These are phyloP conservation scores for Mentha longifolia DNA, from an alignment of 257 asterid species.

Conservation along the genomic window DNA sequence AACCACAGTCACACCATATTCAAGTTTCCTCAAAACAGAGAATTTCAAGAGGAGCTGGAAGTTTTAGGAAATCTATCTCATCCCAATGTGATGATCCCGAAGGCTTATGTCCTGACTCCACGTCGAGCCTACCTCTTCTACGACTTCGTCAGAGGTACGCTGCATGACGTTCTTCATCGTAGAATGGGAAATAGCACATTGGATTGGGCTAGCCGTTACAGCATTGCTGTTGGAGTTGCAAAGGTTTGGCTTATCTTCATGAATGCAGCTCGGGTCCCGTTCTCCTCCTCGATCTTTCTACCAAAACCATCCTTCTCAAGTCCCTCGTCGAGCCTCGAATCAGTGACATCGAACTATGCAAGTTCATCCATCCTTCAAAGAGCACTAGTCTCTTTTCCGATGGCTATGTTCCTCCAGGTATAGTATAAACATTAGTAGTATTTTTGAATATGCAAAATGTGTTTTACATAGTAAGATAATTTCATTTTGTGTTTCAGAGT, in stretches of 20 bases:
- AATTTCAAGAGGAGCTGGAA: slow-evolving; percentile 67
- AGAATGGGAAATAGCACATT: slow-evolving; percentile 33
- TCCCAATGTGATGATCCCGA: slow-evolving; percentile 81
- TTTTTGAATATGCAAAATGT: too few relatives aligned
- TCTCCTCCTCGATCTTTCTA: slow-evolving; percentile 75
- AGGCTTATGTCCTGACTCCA: slow-evolving; percentile 70
- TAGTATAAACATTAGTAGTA: too few relatives aligned
- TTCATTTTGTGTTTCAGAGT: slow-evolving; percentile 52
- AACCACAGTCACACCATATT: slow-evolving; percentile 74
- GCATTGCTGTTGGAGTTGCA: slow-evolving; percentile 75
- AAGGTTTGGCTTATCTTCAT: slow-evolving; percentile 82
- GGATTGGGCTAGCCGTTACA: slow-evolving; percentile 84
- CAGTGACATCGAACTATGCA: slow-evolving; percentile 83
- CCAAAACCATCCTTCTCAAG: slow-evolving; percentile 65
- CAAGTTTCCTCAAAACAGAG: slow-evolving; percentile 63
- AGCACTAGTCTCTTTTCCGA: slow-evolving; percentile 72
- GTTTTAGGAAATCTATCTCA: slow-evolving; percentile 63
- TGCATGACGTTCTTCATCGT: slow-evolving; percentile 55
- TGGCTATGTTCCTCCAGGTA: slow-evolving; percentile 92
- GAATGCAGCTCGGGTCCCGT: slow-evolving; percentile 61
- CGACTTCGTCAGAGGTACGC: slow-evolving; percentile 65
- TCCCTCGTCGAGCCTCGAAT: slow-evolving; percentile 74
- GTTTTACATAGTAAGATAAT: too few relatives aligned
- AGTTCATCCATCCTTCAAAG: slow-evolving; percentile 75
- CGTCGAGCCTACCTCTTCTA: slow-evolving; percentile 74